Evolutionary conservation across 345 rosid genomes (phyloP), one percentile per base, ranked within the genome.

Genomic region (Eucalyptus sp.): DNA sequence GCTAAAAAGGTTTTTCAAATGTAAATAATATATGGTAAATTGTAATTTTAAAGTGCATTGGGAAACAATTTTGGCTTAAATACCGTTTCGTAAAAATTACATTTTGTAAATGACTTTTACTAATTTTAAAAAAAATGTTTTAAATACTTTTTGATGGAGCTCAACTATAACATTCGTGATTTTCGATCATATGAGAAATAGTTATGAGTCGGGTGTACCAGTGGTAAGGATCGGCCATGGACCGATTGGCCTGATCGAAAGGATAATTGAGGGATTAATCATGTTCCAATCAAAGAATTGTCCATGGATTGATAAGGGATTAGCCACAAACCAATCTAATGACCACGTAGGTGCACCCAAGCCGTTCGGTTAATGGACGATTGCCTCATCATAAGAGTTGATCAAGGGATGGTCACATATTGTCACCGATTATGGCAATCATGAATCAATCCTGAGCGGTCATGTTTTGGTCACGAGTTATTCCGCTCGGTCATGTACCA

Each of bases 301-400:
- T 0, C 25, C 58, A 52, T 5, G 0, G 5, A 52, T 52, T 52
- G 58, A 18, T 52, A 52, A 18, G 0, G 10, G 58, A 52, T 52
- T 0, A 18, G 10, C 2, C 58, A 52, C 0, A 3, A 1, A 52
- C 0, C 0, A 20, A 52, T 20, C 25, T 20, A 52, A 52, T 20
- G 58, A 52, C 10, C 25, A 20, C 0, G 5, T 20, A 52, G 8
- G 58, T 52, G 58, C 58, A 52, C 58, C 58, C 58, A 52, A 52
- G 58, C 58, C 2, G 0, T 18, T 52, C 0, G 2, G 2, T 52
- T 52, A 52, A 52, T 52, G 10, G 25, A 52, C 1, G 10, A 20
- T 52, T 52, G 58, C 25, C 5, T 7, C 0, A 52, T 10, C 10
- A 52, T 52, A 52, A 52, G 10, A 52, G 25, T 52, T 52, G 58